phyloP scores from a whole-genome alignment of 2,329 filamentous ascomycete genomes.

The Pseudocercospora eumusae region DNA sequence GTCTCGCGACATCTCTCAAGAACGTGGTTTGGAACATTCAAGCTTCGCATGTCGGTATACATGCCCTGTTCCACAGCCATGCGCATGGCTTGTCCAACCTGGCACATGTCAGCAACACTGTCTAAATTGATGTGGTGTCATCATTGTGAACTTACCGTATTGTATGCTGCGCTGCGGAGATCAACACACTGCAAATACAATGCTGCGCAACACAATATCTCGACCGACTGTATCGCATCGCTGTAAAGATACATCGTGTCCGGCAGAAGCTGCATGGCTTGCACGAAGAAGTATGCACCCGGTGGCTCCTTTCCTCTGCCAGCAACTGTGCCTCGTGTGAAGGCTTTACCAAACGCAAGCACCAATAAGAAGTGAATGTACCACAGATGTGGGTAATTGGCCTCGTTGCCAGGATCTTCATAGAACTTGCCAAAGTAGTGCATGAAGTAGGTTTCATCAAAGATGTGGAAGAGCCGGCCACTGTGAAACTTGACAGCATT shows the following conservation, averaged over 20 bases:
- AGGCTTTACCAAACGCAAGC: slow-evolving; percentile 58
- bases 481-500: slow-evolving; percentile 61
- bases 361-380: slow-evolving; percentile 58
- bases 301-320: slow-evolving; percentile 44
- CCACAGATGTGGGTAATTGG: slow-evolving; percentile 44
- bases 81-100: slow-evolving; percentile 57
- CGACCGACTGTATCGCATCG: slow-evolving; percentile 51
- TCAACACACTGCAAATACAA: slow-evolving; percentile 57
- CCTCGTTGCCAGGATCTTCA: slow-evolving; percentile 32
- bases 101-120: neutral
- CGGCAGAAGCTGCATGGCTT: slow-evolving; percentile 49
- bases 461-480: slow-evolving; percentile 56
- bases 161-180: slow-evolving; percentile 50
- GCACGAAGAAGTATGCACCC: slow-evolving; percentile 51
- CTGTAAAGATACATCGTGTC: slow-evolving; percentile 45
- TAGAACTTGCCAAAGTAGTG: slow-evolving; percentile 47
- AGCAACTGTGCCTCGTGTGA: slow-evolving; percentile 42
- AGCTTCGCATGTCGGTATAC: slow-evolving; percentile 54
- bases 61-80: slow-evolving; percentile 54
- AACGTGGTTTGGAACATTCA: slow-evolving; percentile 44
- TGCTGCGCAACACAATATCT: slow-evolving; percentile 55
- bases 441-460: slow-evolving; percentile 58
- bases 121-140: neutral
- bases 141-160: slow-evolving; percentile 20
- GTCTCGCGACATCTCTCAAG: slow-evolving; percentile 53